Percentiles rank a stretch among this genome's conserved stretches.
Evolutionary conservation across 768 basidiomycete species (phyloP).

Genomic region (Podaxis sp.): DNA sequence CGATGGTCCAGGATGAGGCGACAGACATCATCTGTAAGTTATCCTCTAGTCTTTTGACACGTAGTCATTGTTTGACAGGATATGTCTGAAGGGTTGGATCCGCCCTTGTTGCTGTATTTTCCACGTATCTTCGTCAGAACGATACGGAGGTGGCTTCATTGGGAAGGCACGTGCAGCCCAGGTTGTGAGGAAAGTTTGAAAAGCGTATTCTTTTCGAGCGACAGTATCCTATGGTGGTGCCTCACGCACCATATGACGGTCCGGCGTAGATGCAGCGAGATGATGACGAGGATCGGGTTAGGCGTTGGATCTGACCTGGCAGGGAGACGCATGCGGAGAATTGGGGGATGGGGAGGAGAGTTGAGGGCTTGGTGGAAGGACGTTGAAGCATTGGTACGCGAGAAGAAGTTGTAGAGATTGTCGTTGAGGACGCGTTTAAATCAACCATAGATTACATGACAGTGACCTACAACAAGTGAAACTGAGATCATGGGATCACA

Average conservation of each 20-base stretch:
- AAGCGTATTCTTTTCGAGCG: conserved; percentile 43
- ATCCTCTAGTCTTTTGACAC: not conserved
- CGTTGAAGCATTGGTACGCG: conserved; percentile 30
- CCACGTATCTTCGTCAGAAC: conserved; percentile 59
- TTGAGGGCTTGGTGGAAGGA: conserved; percentile 39
- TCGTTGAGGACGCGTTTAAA: not conserved
- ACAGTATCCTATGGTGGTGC: conserved; percentile 56
- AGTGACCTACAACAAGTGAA: not conserved
- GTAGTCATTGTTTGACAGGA: not conserved
- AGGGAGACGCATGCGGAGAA: conserved; percentile 41
- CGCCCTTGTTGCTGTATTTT: conserved; percentile 59
- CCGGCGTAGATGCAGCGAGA: conserved; percentile 26
- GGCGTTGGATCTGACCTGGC: conserved; percentile 28
- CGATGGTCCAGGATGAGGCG: conserved; percentile 34
- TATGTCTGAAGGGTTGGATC: conserved; percentile 57
- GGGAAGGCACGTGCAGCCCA: conserved; percentile 40
- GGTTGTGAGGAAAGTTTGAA: conserved; percentile 46
- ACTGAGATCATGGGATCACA: not conserved
- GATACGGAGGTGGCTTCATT: conserved; percentile 40
- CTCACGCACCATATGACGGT: conserved; percentile 37
- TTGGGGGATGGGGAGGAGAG: conserved; percentile 53
- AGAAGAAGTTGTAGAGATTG: conserved; percentile 1
- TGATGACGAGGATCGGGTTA: conserved; percentile 34
- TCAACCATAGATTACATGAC: not conserved
- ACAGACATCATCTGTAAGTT: conserved; percentile 58